Percentiles rank a stretch among this genome's conserved stretches.
These are phyloP conservation scores for Rhizopus delemar DNA, from an alignment of 371 early-diverging fungal species.

Conservation along the genomic window DNA sequence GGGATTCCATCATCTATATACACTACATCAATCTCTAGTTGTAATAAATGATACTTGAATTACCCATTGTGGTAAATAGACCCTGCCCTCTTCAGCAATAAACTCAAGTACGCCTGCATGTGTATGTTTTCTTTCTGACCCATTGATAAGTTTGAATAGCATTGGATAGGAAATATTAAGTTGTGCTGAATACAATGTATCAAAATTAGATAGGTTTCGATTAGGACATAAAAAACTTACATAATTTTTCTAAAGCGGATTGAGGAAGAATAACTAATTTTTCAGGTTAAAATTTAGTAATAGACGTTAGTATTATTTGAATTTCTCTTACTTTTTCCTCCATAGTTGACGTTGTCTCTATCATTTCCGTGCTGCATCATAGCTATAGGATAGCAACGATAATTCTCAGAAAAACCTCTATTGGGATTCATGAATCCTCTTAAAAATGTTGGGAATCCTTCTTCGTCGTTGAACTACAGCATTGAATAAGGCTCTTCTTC, in stretches of 20 bases:
- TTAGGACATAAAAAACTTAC: conserved; percentile 42
- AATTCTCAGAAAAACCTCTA: conserved; percentile 61
- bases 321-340: conserved; percentile 75
- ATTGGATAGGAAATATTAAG: conserved; percentile 92
- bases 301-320: background rate
- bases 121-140: conserved; percentile 58
- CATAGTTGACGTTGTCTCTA: conserved; percentile 76
- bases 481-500: background rate
- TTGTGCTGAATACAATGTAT: conserved; percentile 52
- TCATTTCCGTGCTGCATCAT: conserved; percentile 79
- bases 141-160: conserved; percentile 81
- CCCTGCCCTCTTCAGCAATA: conserved; percentile 95
- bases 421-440: conserved; percentile 47
- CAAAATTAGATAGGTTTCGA: background rate
- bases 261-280: conserved; percentile 83
- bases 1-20: conserved; percentile 90
- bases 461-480: conserved; percentile 33
- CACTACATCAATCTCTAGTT: background rate
- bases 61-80: conserved; percentile 97
- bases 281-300: background rate
- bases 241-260: conserved; percentile 83
- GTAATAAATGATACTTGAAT: background rate
- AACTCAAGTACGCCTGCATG: conserved; percentile 99
- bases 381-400: conserved; percentile 78
- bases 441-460: conserved; percentile 37